phyloP scores from a whole-genome alignment of 768 basidiomycete genomes.

The Agaricus sinodeliciosus region DNA sequence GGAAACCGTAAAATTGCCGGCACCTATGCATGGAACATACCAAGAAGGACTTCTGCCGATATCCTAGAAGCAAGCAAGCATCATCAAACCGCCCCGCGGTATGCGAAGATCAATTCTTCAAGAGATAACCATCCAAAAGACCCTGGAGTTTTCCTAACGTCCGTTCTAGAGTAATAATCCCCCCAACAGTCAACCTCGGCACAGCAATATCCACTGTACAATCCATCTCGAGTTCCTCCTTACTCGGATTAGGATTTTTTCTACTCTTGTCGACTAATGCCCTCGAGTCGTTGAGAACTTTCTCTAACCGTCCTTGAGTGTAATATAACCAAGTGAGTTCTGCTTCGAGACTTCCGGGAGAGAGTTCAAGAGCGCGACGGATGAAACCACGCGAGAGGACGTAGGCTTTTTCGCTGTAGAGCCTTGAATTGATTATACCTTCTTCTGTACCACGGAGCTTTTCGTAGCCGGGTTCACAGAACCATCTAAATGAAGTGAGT shows the following conservation, averaged over 20 bases:
- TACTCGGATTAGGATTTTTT: constrained; percentile 20
- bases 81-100: not conserved
- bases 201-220: constrained; percentile 43
- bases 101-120: not conserved
- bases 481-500: constrained; percentile 48
- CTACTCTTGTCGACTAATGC: constrained; percentile 65
- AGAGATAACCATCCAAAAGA: constrained; percentile 22
- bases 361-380: constrained; percentile 80
- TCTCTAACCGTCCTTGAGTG: constrained; percentile 53
- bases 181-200: constrained; percentile 72
- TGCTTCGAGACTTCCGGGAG: constrained; percentile 59
- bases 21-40: no score
- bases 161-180: constrained; percentile 72
- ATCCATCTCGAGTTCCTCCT: constrained; percentile 19
- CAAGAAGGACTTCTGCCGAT: no score
- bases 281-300: constrained; percentile 59
- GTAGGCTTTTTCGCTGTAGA: constrained; percentile 92
- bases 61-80: no score
- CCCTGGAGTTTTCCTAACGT: constrained; percentile 61
- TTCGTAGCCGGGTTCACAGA: constrained; percentile 90
- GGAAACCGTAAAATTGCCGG: no score
- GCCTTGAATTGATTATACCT: constrained; percentile 82
- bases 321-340: constrained; percentile 77
- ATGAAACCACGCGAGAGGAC: constrained; percentile 87
- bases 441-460: constrained; percentile 88